Evolutionary conservation across 768 basidiomycete species (phyloP), one percentile per base, ranked within the genome.

Genomic region (Mycena sanguinolenta): DNA sequence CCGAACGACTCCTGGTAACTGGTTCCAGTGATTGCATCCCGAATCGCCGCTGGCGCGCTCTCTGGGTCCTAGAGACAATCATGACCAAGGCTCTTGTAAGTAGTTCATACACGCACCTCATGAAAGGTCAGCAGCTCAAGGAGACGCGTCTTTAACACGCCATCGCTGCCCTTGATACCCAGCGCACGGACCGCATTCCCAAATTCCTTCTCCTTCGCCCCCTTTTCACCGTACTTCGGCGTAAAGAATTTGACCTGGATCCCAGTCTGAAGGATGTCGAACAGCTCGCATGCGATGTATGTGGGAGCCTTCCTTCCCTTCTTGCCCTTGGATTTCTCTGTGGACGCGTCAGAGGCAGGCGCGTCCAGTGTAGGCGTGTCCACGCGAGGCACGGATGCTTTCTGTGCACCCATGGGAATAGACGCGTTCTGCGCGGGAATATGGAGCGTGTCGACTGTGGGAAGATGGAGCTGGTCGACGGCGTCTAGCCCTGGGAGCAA

Each of bases 71-170:
- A 25, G 2, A 44, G 19, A 49, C n/a, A 21, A 27, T 16, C 46
- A 23, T n/a, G 5, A 21, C 2, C 10, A 16, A 16, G n/a, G n/a
- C n/a, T n/a, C n/a, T 5, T 28, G 23, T 4, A 61, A 38, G 23
- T 17, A 38, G 36, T 38, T 3, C 28, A 25, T 5, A 12, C 32
- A 61, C 59, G 46, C 27, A 61, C 59, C 59, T 61, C 46, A 21
- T 61, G 59, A 17, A 12, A 61, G 13, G 42, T 23, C 23, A 61
- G n/a, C 19, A 66, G 52, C 1, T 66, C 64, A 17, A 10, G 19
- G 9, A 58, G 21, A 4, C 55, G 55, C 32, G 55, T 8, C 55
- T 58, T 58, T 8, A 49, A 49, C 7, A 49, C n/a, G 5, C n/a
- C 46, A 12, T 49, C 46, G 25, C 46, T 49, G 46, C 46, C 46